Base-by-base conservation (phyloP, 805 yeast species). In the Candida anglica region DNA sequence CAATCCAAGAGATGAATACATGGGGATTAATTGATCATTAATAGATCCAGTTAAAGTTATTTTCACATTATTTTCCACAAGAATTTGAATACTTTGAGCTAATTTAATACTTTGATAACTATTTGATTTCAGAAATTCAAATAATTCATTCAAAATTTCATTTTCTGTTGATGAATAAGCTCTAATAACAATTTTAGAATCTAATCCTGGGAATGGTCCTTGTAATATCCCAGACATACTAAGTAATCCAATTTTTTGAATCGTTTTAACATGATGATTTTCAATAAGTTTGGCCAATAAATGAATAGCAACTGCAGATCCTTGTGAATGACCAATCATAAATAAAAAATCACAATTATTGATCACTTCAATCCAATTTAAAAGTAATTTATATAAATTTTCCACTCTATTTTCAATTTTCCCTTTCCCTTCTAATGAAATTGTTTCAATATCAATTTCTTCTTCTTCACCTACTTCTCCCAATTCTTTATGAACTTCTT, bases 341-440 rank as follows among this genome's bases (percentile, higher is more conserved):
- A 49, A 57, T 3, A 66, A 32, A 22, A 58, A 56, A 39, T 66
- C 71, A 30, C 63, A 37, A 5, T 43, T 43, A 11, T 42, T 44
- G 3, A 66, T 44, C 9, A 44, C 36, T 9, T 41, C 48, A 9
- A 32, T 33, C 73, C 73, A 66, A 37, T 63, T 66, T 9, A 41
- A 37, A 8, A 66, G 42, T 6, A 66, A 37, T 27, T 43, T 36
- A 11, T 47, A 32, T 23, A 58, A 46, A 25, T 48, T 42, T 6
- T 48, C 46, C 4, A 52, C 60, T 27, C 70, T 38, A 9, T 56
- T 56, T 6, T 43, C 41, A 13, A 61, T 51, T 18, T 47, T 51
- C 4, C 71, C 71, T 32, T 56, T 57, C 1, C 73, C 71, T 32
- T 66, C 73, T 7, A 66, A 46, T 5, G 69, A 61, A 22, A 66